These are phyloP conservation scores for Erythrophleum ivorense DNA, from an alignment of 331 rosid species.

Conservation along the genomic window DNA sequence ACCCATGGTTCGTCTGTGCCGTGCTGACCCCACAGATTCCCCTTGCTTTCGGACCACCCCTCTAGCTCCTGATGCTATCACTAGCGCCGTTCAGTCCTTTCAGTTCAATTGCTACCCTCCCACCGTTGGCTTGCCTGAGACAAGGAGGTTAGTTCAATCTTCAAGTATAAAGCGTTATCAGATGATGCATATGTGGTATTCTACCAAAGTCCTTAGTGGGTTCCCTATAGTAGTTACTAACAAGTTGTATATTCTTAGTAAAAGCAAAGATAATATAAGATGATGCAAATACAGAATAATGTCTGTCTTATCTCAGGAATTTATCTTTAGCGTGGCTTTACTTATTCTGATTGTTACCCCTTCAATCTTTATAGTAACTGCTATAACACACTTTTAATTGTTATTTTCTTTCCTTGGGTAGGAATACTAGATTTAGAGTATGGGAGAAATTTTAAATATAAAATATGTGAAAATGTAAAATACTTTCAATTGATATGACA, in stretches of 20 bases:
- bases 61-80: conserved; percentile 41
- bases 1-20: conserved; percentile 46
- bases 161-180: background rate
- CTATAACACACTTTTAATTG: background rate
- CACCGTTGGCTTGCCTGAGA: conserved; percentile 48
- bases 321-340: background rate
- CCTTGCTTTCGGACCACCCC: conserved; percentile 45
- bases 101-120: conserved; percentile 60
- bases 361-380: background rate
- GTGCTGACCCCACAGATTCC: conserved; percentile 57
- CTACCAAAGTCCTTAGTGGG: background rate
- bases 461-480: too few relatives aligned
- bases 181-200: background rate
- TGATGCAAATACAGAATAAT: background rate
- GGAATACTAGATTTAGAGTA: background rate
- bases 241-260: background rate
- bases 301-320: background rate
- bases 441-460: too few relatives aligned
- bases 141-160: conserved; percentile 49
- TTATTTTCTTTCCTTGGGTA: background rate
- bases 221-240: background rate
- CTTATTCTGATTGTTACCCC: background rate
- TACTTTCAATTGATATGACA: background rate
- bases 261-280: background rate
- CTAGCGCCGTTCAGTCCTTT: conserved; percentile 43